Base-by-base conservation (phyloP, 2,329 filamentous ascomycete genomes). In the Diaporthe ampelina region DNA sequence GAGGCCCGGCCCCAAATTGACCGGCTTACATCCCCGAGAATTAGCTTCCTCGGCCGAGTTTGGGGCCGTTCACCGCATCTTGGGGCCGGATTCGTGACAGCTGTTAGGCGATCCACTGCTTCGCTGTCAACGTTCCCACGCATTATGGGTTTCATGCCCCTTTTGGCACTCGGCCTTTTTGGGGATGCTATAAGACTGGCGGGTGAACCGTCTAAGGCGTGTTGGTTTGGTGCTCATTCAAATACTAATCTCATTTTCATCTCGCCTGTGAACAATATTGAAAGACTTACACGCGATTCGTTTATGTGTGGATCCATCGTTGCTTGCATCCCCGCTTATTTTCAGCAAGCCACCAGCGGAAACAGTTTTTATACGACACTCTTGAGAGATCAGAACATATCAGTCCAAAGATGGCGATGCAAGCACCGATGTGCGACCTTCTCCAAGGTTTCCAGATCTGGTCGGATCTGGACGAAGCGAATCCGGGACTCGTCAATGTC, bases 31-130 rank as follows among this genome's bases (percentile, higher is more conserved):
- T 67, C 48, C 48, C 63, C 63, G 48, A 68, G n/a, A 68, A 40
- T 52, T 68, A 68, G 63, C 63, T 68, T 40, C n/a, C 48, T 68
- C 63, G 63, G 63, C 63, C 63, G 63, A 68, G 32, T 54, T 68
- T 68, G 63, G 4, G 32, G 48, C n/a, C n/a, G 21, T 67, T 40
- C 63, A 68, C 63, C 63, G 63, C 63, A 68, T 29, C 45, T 37
- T 54, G 15, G 63, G 13, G 13, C 45, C 29, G 15, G 13, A 8
- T 50, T 17, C 13, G 29, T 24, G 4, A 50, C 48, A 40, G 48
- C 63, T 68, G 48, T 40, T 48, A 40, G 29, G 48, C 48, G 63
- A 37, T 40, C 48, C 63, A 26, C 48, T 68, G 29, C 48, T 68
- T 68, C 21, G 32, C n/a, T 37, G 40, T 48, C 32, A 52, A 52